phyloP scores from a whole-genome alignment of 2,329 filamentous ascomycete genomes.

The Aspergillus sp. region DNA sequence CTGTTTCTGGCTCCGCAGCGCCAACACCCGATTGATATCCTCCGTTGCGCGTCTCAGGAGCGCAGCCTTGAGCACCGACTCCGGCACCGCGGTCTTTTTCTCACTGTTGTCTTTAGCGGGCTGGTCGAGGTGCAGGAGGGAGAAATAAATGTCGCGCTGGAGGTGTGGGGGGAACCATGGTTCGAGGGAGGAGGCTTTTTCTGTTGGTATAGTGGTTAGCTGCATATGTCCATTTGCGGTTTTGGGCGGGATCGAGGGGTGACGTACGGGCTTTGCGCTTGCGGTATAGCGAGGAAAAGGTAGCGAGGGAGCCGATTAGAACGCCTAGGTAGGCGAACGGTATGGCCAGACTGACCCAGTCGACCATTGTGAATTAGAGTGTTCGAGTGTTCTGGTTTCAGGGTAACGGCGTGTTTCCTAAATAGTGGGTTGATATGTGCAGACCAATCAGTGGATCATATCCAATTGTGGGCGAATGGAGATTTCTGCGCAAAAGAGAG shows the following conservation, averaged over 20 bases:
- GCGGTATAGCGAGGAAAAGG: constrained; percentile 88
- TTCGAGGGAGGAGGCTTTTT: constrained; percentile 73
- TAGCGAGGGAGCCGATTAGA: constrained; percentile 78
- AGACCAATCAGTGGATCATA: background rate
- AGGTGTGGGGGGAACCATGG: constrained; percentile 92
- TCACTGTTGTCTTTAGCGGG: constrained; percentile 50
- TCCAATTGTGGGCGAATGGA: too few species aligned
- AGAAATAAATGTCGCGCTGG: constrained; percentile 90
- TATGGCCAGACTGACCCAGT: constrained; percentile 80
- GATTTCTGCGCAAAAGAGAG: too few species aligned
- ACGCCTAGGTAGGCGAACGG: constrained; percentile 86
- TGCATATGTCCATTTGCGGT: background rate
- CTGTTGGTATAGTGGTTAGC: constrained; percentile 39
- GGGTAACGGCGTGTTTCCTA: background rate
- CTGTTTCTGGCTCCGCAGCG: constrained; percentile 81
- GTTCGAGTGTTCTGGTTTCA: constrained; percentile 1
- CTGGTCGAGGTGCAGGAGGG: constrained; percentile 72
- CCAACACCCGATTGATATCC: constrained; percentile 85
- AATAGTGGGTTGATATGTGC: background rate
- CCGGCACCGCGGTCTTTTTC: constrained; percentile 65
- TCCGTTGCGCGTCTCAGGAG: constrained; percentile 83
- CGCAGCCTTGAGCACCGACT: constrained; percentile 79
- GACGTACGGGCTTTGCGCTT: constrained; percentile 76
- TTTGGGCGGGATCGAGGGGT: background rate
- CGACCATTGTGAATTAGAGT: constrained; percentile 41